These are phyloP conservation scores for Hypocrella siamensis DNA, from an alignment of 2,329 filamentous ascomycete species.

Conservation along the genomic window DNA sequence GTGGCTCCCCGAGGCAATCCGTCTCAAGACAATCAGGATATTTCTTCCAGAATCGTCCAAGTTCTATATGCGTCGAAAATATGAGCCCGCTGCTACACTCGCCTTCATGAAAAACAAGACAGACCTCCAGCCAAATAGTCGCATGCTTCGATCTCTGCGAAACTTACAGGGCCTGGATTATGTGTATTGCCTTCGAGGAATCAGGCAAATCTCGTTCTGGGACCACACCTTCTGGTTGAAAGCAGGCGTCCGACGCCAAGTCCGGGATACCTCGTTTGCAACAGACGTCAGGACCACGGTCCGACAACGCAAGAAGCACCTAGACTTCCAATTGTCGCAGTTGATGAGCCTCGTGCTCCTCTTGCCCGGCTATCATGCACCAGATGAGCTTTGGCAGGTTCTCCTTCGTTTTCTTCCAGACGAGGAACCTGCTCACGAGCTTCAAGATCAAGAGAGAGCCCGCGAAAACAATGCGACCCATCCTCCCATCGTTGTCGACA, in stretches of 20 bases:
- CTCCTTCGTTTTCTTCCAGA: not conserved
- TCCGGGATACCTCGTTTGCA: constrained; percentile 16
- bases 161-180: constrained; percentile 29
- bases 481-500: too few relatives aligned
- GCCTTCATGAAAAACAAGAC: constrained; percentile 15
- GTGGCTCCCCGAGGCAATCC: constrained; percentile 18
- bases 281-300: constrained; percentile 12
- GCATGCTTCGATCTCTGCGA: constrained; percentile 19
- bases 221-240: constrained; percentile 18
- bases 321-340: constrained; percentile 4
- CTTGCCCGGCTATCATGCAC: constrained; percentile 2
- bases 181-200: constrained; percentile 25
- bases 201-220: constrained; percentile 23
- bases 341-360: constrained; percentile 10
- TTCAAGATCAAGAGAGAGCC: too few relatives aligned
- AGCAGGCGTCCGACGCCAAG: not conserved
- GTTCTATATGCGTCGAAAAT: constrained; percentile 15
- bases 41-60: constrained; percentile 22
- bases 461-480: too few relatives aligned
- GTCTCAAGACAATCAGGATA: constrained; percentile 24
- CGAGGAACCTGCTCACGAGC: too few relatives aligned
- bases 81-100: constrained; percentile 16
- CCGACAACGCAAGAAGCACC: constrained; percentile 6
- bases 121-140: constrained; percentile 21
- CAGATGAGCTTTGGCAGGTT: constrained; percentile 4